Evolutionary conservation across 1,284 basidiomycete species (phyloP).

Genomic region (Puccinia hordei): DNA sequence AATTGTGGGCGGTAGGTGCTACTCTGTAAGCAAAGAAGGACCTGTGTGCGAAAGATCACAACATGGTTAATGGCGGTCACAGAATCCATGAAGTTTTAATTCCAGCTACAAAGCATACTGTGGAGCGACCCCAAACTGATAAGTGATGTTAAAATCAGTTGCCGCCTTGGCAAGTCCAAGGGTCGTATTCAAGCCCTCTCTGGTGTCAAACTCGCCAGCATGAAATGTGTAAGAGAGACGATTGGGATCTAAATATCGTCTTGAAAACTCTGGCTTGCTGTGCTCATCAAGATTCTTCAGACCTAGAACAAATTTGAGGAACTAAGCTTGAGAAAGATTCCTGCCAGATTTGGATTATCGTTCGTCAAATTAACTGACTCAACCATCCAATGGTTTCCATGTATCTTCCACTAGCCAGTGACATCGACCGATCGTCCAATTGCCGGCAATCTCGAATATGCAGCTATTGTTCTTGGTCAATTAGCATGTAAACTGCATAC

Average conservation of each 20-base stretch:
- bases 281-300: slow-evolving; percentile 51
- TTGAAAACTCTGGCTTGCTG: slow-evolving; percentile 66
- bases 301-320: slow-evolving; percentile 45
- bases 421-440: slow-evolving; percentile 69
- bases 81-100: not conserved
- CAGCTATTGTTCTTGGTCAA: slow-evolving; percentile 61
- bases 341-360: not conserved
- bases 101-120: slow-evolving; percentile 42
- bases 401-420: slow-evolving; percentile 77
- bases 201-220: slow-evolving; percentile 54
- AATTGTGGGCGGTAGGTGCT: slow-evolving; percentile 49
- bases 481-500: slow-evolving; percentile 31
- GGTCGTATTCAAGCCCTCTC: slow-evolving; percentile 51
- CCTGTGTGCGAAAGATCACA: slow-evolving; percentile 37
- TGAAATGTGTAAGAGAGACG: slow-evolving; percentile 70
- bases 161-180: slow-evolving; percentile 50
- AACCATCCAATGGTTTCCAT: slow-evolving; percentile 78
- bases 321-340: not conserved
- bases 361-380: slow-evolving; percentile 42
- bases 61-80: not conserved
- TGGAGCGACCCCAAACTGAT: slow-evolving; percentile 53
- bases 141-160: slow-evolving; percentile 54
- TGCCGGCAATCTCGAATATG: slow-evolving; percentile 77
- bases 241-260: slow-evolving; percentile 74
- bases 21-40: slow-evolving; percentile 47